Conservation (phyloP, 768 basidiomycete genomes). For the Phylloporus rhodoxanthus region DNA sequence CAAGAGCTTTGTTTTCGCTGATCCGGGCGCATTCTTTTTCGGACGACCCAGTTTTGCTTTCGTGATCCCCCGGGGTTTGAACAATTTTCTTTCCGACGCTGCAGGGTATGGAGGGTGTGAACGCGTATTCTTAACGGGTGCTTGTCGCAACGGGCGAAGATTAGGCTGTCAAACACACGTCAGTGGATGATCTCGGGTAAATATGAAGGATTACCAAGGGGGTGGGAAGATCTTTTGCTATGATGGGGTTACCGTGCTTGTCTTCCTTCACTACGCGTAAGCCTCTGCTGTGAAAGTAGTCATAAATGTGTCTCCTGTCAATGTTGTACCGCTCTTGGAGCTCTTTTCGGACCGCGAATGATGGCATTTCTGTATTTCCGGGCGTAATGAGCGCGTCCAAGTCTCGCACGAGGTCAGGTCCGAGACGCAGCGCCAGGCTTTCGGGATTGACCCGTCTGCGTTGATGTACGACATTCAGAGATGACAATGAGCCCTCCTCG, state of each 20-base stretch:
- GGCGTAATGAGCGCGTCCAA: slow-evolving; percentile 66
- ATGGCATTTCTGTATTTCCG: slow-evolving; percentile 69
- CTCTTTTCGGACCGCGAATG: slow-evolving; percentile 61
- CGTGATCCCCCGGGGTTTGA: slow-evolving; percentile 25
- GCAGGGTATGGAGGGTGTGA: slow-evolving; percentile 17
- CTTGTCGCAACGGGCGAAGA: slow-evolving; percentile 29
- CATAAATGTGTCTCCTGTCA: slow-evolving; percentile 71
- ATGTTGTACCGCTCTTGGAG: slow-evolving; percentile 66
- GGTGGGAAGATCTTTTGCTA: slow-evolving; percentile 16
- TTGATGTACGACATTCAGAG: slow-evolving; percentile 17
- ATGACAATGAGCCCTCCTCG: background rate
- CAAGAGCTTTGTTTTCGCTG: slow-evolving; percentile 3
- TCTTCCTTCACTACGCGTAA: slow-evolving; percentile 62
- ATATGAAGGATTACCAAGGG: slow-evolving; percentile 18
- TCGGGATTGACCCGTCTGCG: slow-evolving; percentile 59
- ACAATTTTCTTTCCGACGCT: slow-evolving; percentile 11
- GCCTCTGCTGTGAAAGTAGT: slow-evolving; percentile 66
- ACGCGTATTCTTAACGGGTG: slow-evolving; percentile 13
- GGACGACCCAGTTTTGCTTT: slow-evolving; percentile 30
- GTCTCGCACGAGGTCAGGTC: slow-evolving; percentile 61
- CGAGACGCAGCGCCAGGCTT: slow-evolving; percentile 59
- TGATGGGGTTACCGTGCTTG: slow-evolving; percentile 47
- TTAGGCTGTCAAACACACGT: slow-evolving; percentile 21
- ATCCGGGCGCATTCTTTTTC: slow-evolving; percentile 17
- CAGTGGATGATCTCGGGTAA: slow-evolving; percentile 11